These are phyloP conservation scores for Aspergillus carlsbadensis DNA, from an alignment of 495 filamentous ascomycete species.

Conservation along the genomic window DNA sequence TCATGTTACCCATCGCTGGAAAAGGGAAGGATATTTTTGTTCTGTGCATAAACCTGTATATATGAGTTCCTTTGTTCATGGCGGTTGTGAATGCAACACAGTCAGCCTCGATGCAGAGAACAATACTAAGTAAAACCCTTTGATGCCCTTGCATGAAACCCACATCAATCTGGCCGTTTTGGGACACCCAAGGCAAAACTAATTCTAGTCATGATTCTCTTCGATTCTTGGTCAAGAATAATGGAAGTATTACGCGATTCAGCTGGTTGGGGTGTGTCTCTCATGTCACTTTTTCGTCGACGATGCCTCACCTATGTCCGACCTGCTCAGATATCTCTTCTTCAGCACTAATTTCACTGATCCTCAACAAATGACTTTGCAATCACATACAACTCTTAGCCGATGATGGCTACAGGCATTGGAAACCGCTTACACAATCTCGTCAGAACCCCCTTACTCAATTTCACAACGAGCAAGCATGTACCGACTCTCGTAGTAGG, in stretches of 20 bases:
- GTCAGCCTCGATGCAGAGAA: conserved; percentile 11
- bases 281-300: background rate
- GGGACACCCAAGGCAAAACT: background rate
- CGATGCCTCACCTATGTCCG: background rate
- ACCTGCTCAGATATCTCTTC: background rate
- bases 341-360: background rate
- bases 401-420: background rate
- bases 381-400: background rate
- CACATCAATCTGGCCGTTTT: conserved; percentile 29
- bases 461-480: conserved; percentile 68
- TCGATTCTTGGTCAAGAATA: background rate
- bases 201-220: background rate
- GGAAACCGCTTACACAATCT: conserved; percentile 14
- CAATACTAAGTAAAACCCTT: conserved; percentile 21
- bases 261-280: background rate
- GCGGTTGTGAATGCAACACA: conserved; percentile 9
- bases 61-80: conserved; percentile 9
- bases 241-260: background rate
- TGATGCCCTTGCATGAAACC: conserved; percentile 16
- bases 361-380: background rate
- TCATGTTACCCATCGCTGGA: no score
- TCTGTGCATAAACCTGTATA: conserved; percentile 4
- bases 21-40: background rate
- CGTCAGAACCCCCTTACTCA: conserved; percentile 60
- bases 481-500: conserved; percentile 50